Conservation (phyloP, 2,329 filamentous ascomycete species). For the Diplodia corticola region DNA sequence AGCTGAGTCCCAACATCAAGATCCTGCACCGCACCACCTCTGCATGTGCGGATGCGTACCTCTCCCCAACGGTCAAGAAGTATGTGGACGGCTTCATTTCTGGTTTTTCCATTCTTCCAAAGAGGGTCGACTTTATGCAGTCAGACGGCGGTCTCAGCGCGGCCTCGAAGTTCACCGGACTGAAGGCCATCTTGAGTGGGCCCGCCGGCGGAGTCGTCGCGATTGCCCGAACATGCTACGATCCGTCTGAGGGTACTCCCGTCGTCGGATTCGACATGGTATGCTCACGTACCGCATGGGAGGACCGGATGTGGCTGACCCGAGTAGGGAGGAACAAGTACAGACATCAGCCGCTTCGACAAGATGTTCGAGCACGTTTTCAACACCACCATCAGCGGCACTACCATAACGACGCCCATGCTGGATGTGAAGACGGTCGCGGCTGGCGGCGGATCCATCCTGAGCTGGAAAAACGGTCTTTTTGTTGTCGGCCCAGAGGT, state of each 20-base stretch:
- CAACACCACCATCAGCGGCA: conserved; percentile 36
- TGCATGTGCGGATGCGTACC: conserved; percentile 33
- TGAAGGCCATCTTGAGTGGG: conserved; percentile 35
- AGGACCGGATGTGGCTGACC: neutral
- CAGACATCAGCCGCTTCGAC: conserved; percentile 38
- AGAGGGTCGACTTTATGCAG: conserved; percentile 40
- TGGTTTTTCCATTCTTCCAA: conserved; percentile 30
- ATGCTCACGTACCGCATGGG: neutral
- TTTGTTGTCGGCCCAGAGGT: conserved; percentile 84
- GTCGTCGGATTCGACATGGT: conserved; percentile 35
- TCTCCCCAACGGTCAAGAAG: conserved; percentile 29
- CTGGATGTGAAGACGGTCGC: conserved; percentile 41
- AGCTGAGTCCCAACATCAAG: conserved; percentile 31
- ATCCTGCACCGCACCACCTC: conserved; percentile 30
- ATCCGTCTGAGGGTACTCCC: conserved; percentile 29
- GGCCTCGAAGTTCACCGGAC: conserved; percentile 33
- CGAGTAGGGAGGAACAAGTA: conserved; percentile 32
- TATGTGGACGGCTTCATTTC: conserved; percentile 31
- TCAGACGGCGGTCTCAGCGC: conserved; percentile 36
- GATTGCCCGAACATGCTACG: conserved; percentile 35
- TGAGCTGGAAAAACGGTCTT: conserved; percentile 86
- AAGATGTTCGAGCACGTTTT: conserved; percentile 35
- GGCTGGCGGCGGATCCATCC: conserved; percentile 68
- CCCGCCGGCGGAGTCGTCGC: conserved; percentile 42
- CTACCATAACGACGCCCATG: conserved; percentile 34